Conservation (phyloP, 2,329 filamentous ascomycete genomes). For the Dactylellina drechsleri region DNA sequence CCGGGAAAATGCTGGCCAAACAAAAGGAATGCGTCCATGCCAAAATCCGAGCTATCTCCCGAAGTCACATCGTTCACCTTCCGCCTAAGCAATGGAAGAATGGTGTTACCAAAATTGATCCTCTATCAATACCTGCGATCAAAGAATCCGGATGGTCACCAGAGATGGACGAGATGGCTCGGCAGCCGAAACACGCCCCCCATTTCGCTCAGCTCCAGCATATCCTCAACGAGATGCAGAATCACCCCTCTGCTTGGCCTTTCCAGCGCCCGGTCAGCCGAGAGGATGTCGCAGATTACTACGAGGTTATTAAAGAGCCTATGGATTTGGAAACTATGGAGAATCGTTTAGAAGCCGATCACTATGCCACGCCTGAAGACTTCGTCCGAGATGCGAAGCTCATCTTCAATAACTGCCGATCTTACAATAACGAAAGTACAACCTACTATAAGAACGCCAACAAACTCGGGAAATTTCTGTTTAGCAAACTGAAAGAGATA, state of each 20-base stretch:
- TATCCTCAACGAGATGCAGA: conserved; percentile 93
- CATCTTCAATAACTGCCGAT: conserved; percentile 92
- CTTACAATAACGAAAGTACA: conserved; percentile 95
- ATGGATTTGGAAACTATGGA: conserved; percentile 90
- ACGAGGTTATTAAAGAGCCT: conserved; percentile 96
- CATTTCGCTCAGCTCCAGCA: conserved; percentile 95
- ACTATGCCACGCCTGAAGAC: conserved; percentile 90
- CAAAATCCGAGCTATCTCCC: conserved; percentile 91
- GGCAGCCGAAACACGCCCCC: conserved; percentile 92
- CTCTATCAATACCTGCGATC: conserved; percentile 86
- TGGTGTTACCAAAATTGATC: conserved; percentile 79
- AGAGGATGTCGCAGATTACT: conserved; percentile 98
- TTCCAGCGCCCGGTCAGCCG: conserved; percentile 93
- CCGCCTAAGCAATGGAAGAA: conserved; percentile 88
- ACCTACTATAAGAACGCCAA: conserved; percentile 95
- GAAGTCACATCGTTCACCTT: conserved; percentile 84
- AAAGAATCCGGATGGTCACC: conserved; percentile 82
- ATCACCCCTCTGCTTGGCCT: conserved; percentile 91
- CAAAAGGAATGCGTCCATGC: conserved; percentile 95
- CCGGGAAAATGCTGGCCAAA: conserved; percentile 91
- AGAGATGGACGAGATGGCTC: conserved; percentile 96
- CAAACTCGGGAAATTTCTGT: conserved; percentile 73
- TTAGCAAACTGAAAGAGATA: conserved; percentile 59
- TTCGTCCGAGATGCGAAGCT: conserved; percentile 89
- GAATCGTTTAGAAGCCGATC: conserved; percentile 89